Evolutionary conservation across 331 rosid genomes (phyloP).

Genomic region (Quercus lobata): DNA sequence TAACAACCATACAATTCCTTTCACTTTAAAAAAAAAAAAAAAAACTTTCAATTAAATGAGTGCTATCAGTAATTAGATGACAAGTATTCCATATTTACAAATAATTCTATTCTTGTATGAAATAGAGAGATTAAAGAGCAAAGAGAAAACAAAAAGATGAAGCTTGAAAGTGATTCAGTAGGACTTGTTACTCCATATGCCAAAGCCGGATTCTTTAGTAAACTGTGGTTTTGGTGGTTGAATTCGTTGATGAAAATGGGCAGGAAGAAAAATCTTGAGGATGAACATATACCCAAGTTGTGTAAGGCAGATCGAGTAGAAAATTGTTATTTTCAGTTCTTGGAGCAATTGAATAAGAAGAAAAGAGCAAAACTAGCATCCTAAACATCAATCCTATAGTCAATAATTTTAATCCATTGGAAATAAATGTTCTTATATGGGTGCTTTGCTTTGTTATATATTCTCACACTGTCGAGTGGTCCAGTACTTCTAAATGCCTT

Average conservation of each 20-base stretch:
- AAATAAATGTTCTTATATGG: constrained; percentile 47
- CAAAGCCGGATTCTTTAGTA: constrained; percentile 44
- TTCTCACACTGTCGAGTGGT: constrained; percentile 30
- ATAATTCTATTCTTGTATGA: neutral
- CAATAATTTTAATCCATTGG: constrained; percentile 38
- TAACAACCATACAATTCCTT: neutral
- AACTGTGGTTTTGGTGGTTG: constrained; percentile 56
- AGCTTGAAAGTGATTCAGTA: neutral
- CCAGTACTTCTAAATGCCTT: constrained; percentile 60
- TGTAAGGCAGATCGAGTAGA: constrained; percentile 39
- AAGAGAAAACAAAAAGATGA: neutral
- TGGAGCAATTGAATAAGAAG: constrained; percentile 24
- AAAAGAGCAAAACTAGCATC: constrained; percentile 14
- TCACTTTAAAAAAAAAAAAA: no score
- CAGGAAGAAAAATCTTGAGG: constrained; percentile 35
- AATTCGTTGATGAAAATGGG: constrained; percentile 60
- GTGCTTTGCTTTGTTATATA: constrained; percentile 51
- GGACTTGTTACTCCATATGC: constrained; percentile 38
- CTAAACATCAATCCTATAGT: constrained; percentile 24
- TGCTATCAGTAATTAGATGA: neutral
- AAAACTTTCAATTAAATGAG: neutral
- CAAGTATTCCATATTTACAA: neutral
- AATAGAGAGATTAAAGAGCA: neutral
- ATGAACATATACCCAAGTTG: constrained; percentile 49
- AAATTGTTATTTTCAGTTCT: constrained; percentile 26